Conservation (phyloP, 164 flowering plant species). For the Magnolia officinalis region DNA sequence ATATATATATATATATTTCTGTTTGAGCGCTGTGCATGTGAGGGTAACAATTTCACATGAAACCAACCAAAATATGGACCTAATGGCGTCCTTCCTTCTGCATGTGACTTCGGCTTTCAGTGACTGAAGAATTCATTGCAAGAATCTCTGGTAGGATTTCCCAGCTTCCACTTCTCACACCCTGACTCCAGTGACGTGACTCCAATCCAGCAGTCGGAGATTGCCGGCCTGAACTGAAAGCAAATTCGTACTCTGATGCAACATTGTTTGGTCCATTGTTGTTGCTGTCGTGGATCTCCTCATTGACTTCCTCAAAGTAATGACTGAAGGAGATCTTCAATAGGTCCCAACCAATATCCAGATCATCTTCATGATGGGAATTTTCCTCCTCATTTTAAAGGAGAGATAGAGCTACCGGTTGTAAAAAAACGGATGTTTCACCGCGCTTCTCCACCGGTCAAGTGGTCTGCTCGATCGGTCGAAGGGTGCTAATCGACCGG, state of each 20-base stretch:
- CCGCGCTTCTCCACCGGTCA: too few relatives aligned
- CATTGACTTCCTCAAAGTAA: conserved; percentile 62
- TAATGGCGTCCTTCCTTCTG: conserved; percentile 11
- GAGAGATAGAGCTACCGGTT: too few relatives aligned
- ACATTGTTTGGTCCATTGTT: conserved; percentile 55
- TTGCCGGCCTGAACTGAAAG: conserved; percentile 44
- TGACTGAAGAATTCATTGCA: conserved; percentile 30
- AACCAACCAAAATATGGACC: background rate
- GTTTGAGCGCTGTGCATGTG: background rate
- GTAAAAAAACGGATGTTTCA: too few relatives aligned
- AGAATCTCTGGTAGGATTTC: conserved; percentile 57
- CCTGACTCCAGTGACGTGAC: conserved; percentile 57
- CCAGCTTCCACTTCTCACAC: conserved; percentile 71
- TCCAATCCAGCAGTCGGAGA: conserved; percentile 44
- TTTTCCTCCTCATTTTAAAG: too few relatives aligned
- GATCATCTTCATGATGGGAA: conserved; percentile 49
- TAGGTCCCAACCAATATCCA: conserved; percentile 79
- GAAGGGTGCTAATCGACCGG: too few relatives aligned
- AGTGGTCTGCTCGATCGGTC: too few relatives aligned
- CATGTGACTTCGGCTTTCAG: conserved; percentile 35
- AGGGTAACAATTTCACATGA: background rate
- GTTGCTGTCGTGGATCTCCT: conserved; percentile 65
- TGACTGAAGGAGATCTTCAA: conserved; percentile 78
- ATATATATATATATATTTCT: too few relatives aligned
- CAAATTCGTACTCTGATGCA: conserved; percentile 51